Evolutionary conservation across 2,329 filamentous ascomycete species (phyloP).

Genomic region (Parascedosporium putredinis): DNA sequence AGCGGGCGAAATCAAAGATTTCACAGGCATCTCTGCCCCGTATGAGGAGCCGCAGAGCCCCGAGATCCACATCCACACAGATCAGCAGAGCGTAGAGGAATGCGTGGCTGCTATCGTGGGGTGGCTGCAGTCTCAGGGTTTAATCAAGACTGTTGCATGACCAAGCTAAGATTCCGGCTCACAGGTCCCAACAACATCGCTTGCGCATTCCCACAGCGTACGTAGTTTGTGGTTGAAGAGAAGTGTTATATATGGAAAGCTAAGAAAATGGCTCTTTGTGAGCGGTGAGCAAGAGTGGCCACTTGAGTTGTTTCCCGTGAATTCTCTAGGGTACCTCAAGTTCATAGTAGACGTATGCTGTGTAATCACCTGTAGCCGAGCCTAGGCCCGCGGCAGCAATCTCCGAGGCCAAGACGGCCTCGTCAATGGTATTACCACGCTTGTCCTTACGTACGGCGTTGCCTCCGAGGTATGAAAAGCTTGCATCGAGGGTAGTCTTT

Average conservation of each 20-base stretch:
- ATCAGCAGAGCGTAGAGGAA: conserved; percentile 76
- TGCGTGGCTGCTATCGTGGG: conserved; percentile 75
- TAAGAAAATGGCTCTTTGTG: too few relatives aligned
- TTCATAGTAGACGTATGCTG: conserved; percentile 94
- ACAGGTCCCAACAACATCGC: too few relatives aligned
- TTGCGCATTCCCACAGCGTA: too few relatives aligned
- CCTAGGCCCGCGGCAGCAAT: conserved; percentile 66
- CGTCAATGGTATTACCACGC: conserved; percentile 82
- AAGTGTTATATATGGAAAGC: too few relatives aligned
- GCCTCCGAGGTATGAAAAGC: conserved; percentile 85
- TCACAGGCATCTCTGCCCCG: conserved; percentile 89
- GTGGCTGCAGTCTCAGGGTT: conserved; percentile 60
- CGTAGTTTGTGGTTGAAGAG: too few relatives aligned
- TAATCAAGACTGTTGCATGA: too few relatives aligned
- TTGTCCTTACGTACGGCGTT: conserved; percentile 93
- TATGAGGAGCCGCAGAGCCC: conserved; percentile 83
- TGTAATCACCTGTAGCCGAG: conserved; percentile 73
- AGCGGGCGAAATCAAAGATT: conserved; percentile 89
- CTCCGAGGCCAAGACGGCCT: conserved; percentile 66
- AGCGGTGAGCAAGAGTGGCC: background rate
- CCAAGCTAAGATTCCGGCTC: too few relatives aligned
- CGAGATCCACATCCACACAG: conserved; percentile 79
- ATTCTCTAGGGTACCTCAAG: conserved; percentile 66
- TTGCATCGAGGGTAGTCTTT: conserved; percentile 66
- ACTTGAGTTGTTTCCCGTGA: background rate